Percentiles rank a stretch among this genome's conserved stretches.
phyloP scores from a whole-genome alignment of 208 protist genomes.

The Trypanosoma conorhini region DNA sequence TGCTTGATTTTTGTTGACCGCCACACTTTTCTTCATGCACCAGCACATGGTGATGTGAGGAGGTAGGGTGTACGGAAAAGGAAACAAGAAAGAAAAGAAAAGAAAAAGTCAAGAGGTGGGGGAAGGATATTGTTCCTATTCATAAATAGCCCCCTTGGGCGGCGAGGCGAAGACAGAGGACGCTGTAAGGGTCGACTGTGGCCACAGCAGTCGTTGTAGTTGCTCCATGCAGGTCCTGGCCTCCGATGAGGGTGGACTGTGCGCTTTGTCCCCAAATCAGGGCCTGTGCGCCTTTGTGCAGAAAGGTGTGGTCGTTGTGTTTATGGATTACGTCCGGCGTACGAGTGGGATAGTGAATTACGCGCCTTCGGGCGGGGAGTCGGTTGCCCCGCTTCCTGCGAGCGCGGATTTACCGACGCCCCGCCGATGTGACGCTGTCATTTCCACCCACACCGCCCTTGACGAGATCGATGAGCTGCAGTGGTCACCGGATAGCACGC shows the following conservation, averaged over 20 bases:
- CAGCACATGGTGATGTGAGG: not conserved
- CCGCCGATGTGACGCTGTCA: conserved; percentile 11
- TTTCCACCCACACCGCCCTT: conserved; percentile 23
- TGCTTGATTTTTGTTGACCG: not conserved
- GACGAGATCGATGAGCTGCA: conserved; percentile 30
- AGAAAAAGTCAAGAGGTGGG: not conserved
- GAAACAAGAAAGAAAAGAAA: too few species aligned
- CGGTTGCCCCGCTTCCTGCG: not conserved
- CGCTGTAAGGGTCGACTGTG: not conserved
- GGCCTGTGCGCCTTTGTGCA: conserved; percentile 29
- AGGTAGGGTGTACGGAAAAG: not conserved
- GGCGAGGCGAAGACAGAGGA: not conserved
- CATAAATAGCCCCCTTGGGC: too few species aligned
- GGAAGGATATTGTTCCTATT: not conserved
- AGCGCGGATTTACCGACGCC: not conserved
- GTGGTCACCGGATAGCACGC: conserved; percentile 31
- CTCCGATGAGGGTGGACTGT: conserved; percentile 25
- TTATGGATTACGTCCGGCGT: conserved; percentile 30
- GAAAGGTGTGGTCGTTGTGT: conserved; percentile 24
- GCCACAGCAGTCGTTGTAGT: not conserved
- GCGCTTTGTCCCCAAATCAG: conserved; percentile 28
- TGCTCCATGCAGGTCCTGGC: conserved; percentile 23
- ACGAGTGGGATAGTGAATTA: conserved; percentile 11
- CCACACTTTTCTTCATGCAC: too few species aligned
- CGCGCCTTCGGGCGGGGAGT: not conserved